Base-by-base conservation (phyloP, 163 green algal species). In the Chlorella variabilis region DNA sequence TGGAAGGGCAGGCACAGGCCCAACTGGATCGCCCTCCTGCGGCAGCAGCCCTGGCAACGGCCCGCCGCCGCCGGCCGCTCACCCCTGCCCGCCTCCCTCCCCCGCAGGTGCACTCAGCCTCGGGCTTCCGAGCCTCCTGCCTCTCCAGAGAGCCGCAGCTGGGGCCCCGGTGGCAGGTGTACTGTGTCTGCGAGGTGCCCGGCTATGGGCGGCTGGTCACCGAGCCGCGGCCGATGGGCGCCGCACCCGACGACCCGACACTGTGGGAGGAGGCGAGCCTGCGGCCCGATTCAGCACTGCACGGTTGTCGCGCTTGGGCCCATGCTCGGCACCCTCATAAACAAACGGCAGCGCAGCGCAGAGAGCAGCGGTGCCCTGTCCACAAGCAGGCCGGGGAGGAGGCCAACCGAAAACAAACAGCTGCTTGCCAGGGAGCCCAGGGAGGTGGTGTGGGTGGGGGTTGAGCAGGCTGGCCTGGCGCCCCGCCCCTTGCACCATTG, bases 131-230 rank as follows among this genome's bases (percentile, higher is more conserved):
- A 11, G 23, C 49, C 33, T 65, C 69, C 0, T 27, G 27, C 13
- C 13, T 4, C 0, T 48, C 9, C 18, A 8, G 31, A 7, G 45
- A 63, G 67, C 25, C 13, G 33, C 45, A 33, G 13, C 1, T n/a
- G 8, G 33, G 2, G 59, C 59, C 33, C 1, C 21, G 18, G 41
- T 4, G 2, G 33, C 49, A 23, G 23, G n/a, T 67, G 31, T 78
- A 78, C 49, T 33, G 38, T 13, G 49, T 78, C 9, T 54, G 34
- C 7, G 51, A 67, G 51, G 48, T 78, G 34, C 49, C 23, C 1
- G 58, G 71, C 34, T 78, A 68, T 70, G 73, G 73, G 13, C 39
- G 73, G 18, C 73, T 80, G 27, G 38, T 25, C 17, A 71, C 54
- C 27, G 73, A 80, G 36, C 56, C 73, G 17, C 38, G 56, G 6